Evolutionary conservation across 2,329 filamentous ascomycete species (phyloP), one percentile per base, ranked within the genome.

Genomic region (Beauveria sp.): DNA sequence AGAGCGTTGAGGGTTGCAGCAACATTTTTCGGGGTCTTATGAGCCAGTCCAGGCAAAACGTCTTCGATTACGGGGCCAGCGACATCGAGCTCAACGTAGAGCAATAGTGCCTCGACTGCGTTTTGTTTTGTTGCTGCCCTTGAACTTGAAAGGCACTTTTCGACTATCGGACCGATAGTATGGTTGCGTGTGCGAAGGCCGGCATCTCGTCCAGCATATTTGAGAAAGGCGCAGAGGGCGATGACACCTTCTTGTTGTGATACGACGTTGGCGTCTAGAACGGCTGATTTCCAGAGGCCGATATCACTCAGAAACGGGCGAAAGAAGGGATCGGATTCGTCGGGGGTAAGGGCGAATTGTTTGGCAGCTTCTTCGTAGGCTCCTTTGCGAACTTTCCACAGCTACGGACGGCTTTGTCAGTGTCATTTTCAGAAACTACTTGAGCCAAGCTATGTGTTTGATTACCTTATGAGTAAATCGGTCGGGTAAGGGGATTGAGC

Each of bases 301-400:
- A 92, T 82, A 67, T 99, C 95, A 72, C 89, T 86, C 64, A 95
- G 77, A 70, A 98, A 99, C 1, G 93, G 91, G 68, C 87, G 84
- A 69, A 99, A 97, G 42, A 88, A 88, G 14, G 92, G 87, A 72
- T 96, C 90, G 68, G 87, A 84, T 73, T 98, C 93, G 76, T 93
- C 88, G 64, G 91, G 88, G 6, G 93, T 91, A 63, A 85, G 80
- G 72, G 92, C 88, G 74, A 99, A 98, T 67, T 88, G 85, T 74
- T 95, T 93, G 46, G 89, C 85, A 22, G 91, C 93, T 67, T 95
- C 91, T 81, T 99, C 95, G 73, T 98, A 99, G 59, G 88, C 95
- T 71, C 86, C 87, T 78, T 99, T 99, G 71, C 95, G 86, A 48
- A 96, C 93, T 83, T 99, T 99, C 95, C 95, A 99, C 71, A 90